These are phyloP conservation scores for Globisporangium megalacanthum DNA, from an alignment of 352 stramenopile genomes.

Conservation along the genomic window DNA sequence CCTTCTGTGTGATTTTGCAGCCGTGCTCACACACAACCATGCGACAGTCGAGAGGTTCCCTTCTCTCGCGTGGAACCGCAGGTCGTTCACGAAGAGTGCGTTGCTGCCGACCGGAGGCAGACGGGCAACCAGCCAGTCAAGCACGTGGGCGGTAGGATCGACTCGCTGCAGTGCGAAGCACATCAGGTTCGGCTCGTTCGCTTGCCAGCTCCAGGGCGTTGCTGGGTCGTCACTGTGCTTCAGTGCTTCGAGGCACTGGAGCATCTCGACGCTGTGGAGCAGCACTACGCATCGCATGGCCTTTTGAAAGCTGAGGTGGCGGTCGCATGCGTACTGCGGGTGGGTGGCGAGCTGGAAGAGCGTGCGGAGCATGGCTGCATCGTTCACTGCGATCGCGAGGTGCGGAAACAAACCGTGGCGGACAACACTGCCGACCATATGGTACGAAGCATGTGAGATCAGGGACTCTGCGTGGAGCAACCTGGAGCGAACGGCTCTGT, in stretches of 20 bases:
- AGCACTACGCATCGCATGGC: constrained; percentile 5
- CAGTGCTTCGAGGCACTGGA: neutral
- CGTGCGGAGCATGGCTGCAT: neutral
- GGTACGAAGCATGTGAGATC: neutral
- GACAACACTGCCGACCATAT: neutral
- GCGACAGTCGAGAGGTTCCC: neutral
- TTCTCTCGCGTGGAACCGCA: neutral
- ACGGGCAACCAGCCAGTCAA: constrained; percentile 2
- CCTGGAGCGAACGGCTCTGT: no score
- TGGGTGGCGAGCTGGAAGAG: neutral
- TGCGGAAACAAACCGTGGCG: neutral
- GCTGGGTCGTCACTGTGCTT: no score
- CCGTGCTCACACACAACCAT: neutral
- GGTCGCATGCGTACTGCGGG: neutral
- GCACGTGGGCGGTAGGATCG: neutral
- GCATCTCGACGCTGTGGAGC: constrained; percentile 1
- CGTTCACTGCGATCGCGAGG: constrained; percentile 6
- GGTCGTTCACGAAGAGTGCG: neutral
- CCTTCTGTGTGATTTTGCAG: neutral
- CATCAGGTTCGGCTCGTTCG: constrained; percentile 3
- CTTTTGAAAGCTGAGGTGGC: neutral
- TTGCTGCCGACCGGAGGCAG: neutral
- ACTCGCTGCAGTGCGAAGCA: neutral
- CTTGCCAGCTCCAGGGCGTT: neutral
- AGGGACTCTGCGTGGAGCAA: neutral